Evolutionary conservation across 2,329 filamentous ascomycete species (phyloP).

Genomic region (Hirsutella minnesotensis): DNA sequence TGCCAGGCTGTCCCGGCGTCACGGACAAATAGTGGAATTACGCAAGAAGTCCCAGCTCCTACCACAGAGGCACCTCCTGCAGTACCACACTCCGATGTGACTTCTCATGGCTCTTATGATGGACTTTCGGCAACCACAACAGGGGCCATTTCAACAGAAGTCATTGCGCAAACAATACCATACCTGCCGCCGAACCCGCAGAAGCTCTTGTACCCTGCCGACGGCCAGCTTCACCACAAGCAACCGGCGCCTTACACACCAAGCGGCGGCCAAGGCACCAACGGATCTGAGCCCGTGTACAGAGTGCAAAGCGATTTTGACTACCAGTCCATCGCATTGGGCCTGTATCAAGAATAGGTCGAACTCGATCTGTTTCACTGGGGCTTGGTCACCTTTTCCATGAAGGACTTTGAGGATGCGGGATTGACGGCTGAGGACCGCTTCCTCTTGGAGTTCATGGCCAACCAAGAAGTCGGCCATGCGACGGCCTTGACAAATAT

Average conservation of each 20-base stretch:
- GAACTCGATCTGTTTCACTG: conserved; percentile 75
- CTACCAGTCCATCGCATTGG: conserved; percentile 64
- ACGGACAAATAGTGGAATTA: not conserved
- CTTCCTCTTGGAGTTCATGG: conserved; percentile 64
- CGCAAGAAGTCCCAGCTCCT: too few species aligned
- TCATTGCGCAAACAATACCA: conserved; percentile 45
- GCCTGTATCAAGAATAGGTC: conserved; percentile 73
- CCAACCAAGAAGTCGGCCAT: conserved; percentile 64
- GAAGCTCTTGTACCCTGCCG: conserved; percentile 57
- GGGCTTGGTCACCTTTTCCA: conserved; percentile 57
- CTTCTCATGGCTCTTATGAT: conserved; percentile 56
- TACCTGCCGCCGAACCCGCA: conserved; percentile 44
- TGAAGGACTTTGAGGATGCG: conserved; percentile 54
- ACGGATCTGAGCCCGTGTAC: conserved; percentile 66
- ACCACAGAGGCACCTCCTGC: conserved; percentile 3
- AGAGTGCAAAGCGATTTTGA: conserved; percentile 73
- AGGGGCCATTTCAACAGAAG: conserved; percentile 50
- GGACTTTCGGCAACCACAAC: conserved; percentile 55
- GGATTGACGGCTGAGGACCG: conserved; percentile 60
- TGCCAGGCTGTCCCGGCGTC: not conserved
- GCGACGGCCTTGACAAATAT: conserved; percentile 69
- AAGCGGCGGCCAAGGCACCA: conserved; percentile 62
- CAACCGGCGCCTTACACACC: conserved; percentile 64
- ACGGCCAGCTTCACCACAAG: conserved; percentile 55
- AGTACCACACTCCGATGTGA: conserved; percentile 39